Percentiles rank a stretch among this genome's conserved stretches.
phyloP scores from a whole-genome alignment of 768 basidiomycete genomes.

The Calvatia gigantea region DNA sequence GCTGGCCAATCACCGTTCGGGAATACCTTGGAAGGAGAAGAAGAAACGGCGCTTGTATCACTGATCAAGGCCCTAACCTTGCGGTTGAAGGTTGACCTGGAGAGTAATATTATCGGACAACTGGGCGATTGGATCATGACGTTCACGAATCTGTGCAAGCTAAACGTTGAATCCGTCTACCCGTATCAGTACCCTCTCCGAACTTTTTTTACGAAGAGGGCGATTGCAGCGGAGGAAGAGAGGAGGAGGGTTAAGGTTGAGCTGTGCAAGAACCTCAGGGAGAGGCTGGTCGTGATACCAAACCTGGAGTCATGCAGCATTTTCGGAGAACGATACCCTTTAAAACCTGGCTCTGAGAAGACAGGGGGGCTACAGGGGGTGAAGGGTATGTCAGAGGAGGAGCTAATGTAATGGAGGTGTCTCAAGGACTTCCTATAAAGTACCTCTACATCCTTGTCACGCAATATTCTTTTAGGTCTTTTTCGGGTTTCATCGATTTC shows the following conservation, averaged over 20 bases:
- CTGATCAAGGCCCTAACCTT: constrained; percentile 3
- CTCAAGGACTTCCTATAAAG: neutral
- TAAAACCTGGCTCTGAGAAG: neutral
- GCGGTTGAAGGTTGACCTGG: constrained; percentile 5
- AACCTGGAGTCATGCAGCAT: constrained; percentile 7
- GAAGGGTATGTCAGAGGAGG: neutral
- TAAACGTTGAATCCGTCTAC: constrained; percentile 7
- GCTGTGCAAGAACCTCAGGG: neutral
- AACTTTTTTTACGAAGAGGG: neutral
- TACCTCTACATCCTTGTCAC: neutral
- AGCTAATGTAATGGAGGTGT: neutral
- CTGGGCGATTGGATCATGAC: constrained; percentile 7
- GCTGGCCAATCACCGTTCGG: constrained; percentile 11
- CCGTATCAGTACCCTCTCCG: constrained; percentile 10
- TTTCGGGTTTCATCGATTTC: neutral
- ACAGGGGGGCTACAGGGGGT: neutral
- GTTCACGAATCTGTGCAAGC: constrained; percentile 4
- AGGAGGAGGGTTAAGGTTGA: constrained; percentile 2
- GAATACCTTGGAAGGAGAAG: neutral
- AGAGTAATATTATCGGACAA: constrained; percentile 1
- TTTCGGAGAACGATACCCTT: constrained; percentile 8
- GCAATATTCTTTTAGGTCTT: neutral
- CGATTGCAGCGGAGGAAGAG: constrained; percentile 4
- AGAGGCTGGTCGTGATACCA: neutral
- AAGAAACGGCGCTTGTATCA: neutral